These are phyloP conservation scores for Monarda citriodora DNA, from an alignment of 305 asterid species.

Conservation along the genomic window DNA sequence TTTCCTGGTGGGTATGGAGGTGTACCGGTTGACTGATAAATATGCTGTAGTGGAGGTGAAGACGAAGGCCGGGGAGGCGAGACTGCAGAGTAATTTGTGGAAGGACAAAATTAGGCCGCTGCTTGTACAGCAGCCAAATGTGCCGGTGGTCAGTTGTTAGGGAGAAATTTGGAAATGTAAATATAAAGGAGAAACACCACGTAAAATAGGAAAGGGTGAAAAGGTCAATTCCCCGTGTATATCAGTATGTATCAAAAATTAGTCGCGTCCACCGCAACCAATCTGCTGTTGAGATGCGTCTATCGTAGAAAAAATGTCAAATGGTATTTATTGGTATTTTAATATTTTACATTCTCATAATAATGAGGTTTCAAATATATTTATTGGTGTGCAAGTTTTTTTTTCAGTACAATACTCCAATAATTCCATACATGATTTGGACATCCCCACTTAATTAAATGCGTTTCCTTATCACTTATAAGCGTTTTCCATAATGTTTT, in stretches of 20 bases:
- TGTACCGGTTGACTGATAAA: conserved; percentile 41
- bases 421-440: too few species aligned
- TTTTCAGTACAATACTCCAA: too few species aligned
- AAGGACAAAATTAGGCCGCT: conserved; percentile 46
- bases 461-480: too few species aligned
- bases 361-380: not conserved
- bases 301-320: not conserved
- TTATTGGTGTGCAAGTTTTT: too few species aligned
- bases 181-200: not conserved
- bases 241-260: not conserved
- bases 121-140: conserved; percentile 24
- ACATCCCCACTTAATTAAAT: too few species aligned
- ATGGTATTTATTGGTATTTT: not conserved
- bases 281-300: conserved; percentile 7
- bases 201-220: conserved; percentile 13
- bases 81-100: conserved; percentile 38
- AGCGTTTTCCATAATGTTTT: too few species aligned
- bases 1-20: conserved; percentile 28
- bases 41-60: conserved; percentile 49
- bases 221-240: not conserved
- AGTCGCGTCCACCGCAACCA: conserved; percentile 7
- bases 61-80: conserved; percentile 14
- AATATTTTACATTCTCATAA: conserved; percentile 3
- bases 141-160: conserved; percentile 17
- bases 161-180: conserved; percentile 6